Conservation (phyloP, 331 rosid species). For the Acacia pycnantha region DNA sequence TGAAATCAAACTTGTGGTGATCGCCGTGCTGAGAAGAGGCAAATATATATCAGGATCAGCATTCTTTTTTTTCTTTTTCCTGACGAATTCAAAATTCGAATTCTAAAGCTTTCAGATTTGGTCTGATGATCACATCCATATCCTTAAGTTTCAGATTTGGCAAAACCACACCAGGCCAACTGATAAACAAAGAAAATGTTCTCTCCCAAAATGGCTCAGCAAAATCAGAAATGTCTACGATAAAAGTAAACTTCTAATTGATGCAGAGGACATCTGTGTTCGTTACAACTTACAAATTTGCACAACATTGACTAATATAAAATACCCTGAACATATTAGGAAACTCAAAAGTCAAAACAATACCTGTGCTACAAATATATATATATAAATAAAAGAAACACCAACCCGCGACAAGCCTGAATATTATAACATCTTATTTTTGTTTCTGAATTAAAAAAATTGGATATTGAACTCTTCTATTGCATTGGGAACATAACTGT, state of each 20-base stretch:
- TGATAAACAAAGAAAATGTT: not conserved
- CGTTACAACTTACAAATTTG: constrained; percentile 28
- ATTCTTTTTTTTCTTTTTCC: not conserved
- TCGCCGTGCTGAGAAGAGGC: not conserved
- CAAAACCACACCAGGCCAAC: not conserved
- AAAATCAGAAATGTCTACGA: not conserved
- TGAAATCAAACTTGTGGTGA: too few species aligned
- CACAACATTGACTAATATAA: not conserved
- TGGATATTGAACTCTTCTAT: constrained; percentile 28
- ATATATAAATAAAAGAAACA: constrained; percentile 15
- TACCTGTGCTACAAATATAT: constrained; percentile 22
- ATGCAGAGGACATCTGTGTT: constrained; percentile 13
- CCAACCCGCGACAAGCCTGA: constrained; percentile 34
- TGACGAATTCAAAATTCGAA: not conserved
- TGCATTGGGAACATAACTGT: constrained; percentile 42
- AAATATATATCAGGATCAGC: not conserved
- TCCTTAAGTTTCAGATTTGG: not conserved
- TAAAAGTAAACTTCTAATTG: constrained; percentile 12
- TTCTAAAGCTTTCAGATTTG: not conserved
- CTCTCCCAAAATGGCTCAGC: not conserved
- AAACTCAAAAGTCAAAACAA: constrained; percentile 28
- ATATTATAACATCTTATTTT: constrained; percentile 25
- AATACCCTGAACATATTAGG: constrained; percentile 7
- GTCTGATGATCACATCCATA: not conserved
- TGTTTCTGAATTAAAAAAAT: constrained; percentile 20